Evolutionary conservation across 2,329 filamentous ascomycete genomes (phyloP), one percentile per base, ranked within the genome.

Genomic region (Ampelomyces quisqualis): DNA sequence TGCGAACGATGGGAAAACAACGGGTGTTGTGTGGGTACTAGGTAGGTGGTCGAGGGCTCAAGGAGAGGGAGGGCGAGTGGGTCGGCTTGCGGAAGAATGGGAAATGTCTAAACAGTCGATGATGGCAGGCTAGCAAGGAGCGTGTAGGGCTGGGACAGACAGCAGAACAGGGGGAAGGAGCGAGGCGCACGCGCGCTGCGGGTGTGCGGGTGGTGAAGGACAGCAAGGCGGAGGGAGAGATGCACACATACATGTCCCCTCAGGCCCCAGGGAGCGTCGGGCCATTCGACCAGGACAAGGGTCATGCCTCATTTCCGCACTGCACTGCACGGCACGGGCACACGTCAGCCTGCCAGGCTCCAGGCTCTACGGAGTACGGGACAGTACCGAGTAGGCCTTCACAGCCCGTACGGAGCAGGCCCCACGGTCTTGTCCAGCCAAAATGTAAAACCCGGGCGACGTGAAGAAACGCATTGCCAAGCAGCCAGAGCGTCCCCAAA

Each of bases 101-200:
- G 40, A 29, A 35, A 34, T 15, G 23, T 34, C 32, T 35, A 54
- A 50, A 55, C 40, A 53, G 46, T 43, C 53, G 38, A 53, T 50
- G 43, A 48, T 36, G 21, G 43, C 46, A 47, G 41, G 46, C 29
- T n/a, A n/a, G n/a, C 53, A 57, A 58, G 42, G 55, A 57, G 56
- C 45, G 56, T 57, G 47, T 43, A 45, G 43, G 51, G 54, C 48
- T 47, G 45, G 26, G 46, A 29, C 21, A 45, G 43, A 15, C 28
- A 15, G 11, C 7, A 15, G 11, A 17, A 23, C n/a, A 17, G 31
- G 42, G 43, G 34, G 34, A 57, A 57, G 19, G 55, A 57, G 54
- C 38, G 49, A 50, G 15, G 48, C 37, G 46, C 54, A 57, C 54
- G 43, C 55, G 55, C 55, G 42, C 53, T 51, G 55, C 54, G n/a